Evolutionary conservation across 148 eudicot species (phyloP).

Genomic region (Bassia scoparia): DNA sequence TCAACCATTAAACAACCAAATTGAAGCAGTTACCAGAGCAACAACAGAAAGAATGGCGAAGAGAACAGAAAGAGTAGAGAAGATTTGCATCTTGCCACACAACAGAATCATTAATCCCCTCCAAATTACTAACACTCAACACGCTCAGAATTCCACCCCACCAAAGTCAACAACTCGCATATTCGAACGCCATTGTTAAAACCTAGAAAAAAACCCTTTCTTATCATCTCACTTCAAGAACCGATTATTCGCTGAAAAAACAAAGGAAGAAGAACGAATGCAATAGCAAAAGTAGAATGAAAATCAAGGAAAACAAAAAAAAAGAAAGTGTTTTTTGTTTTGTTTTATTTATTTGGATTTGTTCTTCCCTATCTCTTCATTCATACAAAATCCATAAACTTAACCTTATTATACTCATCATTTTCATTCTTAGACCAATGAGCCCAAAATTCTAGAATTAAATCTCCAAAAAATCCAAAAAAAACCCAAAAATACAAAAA

Average conservation of each 20-base stretch:
- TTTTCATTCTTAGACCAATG: too few species aligned
- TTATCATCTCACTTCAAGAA: too few species aligned
- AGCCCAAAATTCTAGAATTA: too few species aligned
- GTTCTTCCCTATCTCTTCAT: too few species aligned
- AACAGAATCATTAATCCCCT: constrained; percentile 59
- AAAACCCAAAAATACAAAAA: too few species aligned
- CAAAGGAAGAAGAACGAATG: not conserved
- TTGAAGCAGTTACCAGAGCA: constrained; percentile 48
- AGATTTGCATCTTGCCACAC: constrained; percentile 85
- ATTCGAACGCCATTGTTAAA: constrained; percentile 27
- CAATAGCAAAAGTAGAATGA: not conserved
- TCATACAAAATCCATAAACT: too few species aligned
- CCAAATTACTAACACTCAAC: constrained; percentile 51
- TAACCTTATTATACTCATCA: too few species aligned
- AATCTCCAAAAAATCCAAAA: too few species aligned
- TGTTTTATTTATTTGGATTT: not conserved
- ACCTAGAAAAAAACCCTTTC: too few species aligned
- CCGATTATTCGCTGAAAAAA: too few species aligned
- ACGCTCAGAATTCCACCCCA: constrained; percentile 16
- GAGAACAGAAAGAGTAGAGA: constrained; percentile 58
- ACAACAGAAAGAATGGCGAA: constrained; percentile 66
- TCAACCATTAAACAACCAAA: too few species aligned
- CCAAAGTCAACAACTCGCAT: constrained; percentile 24
- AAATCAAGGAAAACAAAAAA: not conserved
- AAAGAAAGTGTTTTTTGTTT: not conserved